Conservation (phyloP, 73 alveolate species). For the Stentor coeruleus region DNA sequence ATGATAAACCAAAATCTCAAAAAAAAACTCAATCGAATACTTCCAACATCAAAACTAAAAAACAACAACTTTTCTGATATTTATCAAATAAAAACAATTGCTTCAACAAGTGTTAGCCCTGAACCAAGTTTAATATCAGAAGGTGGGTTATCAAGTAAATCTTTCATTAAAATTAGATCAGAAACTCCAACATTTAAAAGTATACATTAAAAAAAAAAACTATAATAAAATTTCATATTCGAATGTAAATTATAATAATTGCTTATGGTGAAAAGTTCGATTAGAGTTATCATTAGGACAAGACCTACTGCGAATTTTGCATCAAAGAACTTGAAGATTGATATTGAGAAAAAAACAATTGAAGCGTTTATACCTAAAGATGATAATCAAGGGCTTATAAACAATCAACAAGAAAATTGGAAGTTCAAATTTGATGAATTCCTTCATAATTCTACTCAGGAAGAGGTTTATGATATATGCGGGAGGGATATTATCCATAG, state of each 20-base stretch:
- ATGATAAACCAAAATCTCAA: too few relatives aligned
- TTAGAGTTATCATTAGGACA: conserved; percentile 88
- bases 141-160: background rate
- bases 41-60: too few relatives aligned
- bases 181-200: background rate
- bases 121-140: background rate
- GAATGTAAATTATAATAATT: background rate
- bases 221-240: background rate
- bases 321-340: conserved; percentile 80
- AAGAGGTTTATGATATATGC: conserved; percentile 82
- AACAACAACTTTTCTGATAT: background rate
- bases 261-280: conserved; percentile 79
- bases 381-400: conserved; percentile 71
- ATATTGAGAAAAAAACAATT: conserved; percentile 61
- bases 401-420: conserved; percentile 98
- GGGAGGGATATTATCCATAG: conserved; percentile 50
- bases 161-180: background rate
- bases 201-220: background rate
- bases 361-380: conserved; percentile 60
- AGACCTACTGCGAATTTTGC: conserved; percentile 97
- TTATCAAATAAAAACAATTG: background rate
- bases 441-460: conserved; percentile 91
- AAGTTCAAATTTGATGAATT: conserved; percentile 96
- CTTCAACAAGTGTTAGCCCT: background rate
- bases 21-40: too few relatives aligned